A percentile compares a stretch with the other conserved stretches of the same genome.
Conservation (phyloP, 2,329 filamentous ascomycete species). For the Ophiosphaerella korrae region DNA sequence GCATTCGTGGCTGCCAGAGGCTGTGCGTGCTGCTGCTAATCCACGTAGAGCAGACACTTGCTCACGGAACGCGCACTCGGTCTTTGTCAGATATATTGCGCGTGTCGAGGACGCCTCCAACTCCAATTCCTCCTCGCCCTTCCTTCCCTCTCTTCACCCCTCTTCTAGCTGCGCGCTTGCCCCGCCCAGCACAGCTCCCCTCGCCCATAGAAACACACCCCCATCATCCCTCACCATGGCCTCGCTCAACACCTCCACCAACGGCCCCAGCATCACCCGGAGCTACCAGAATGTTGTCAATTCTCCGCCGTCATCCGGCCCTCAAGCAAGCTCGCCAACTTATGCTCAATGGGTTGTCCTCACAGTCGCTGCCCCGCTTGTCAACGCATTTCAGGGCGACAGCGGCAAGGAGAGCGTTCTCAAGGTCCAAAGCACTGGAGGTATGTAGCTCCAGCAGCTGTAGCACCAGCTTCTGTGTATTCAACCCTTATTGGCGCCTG, state of each 20-base stretch:
- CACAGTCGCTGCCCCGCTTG: constrained; percentile 86
- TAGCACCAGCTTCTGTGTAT: background rate
- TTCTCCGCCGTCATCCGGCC: constrained; percentile 60
- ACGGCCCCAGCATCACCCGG: constrained; percentile 59
- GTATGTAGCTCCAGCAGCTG: constrained; percentile 53
- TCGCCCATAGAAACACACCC: background rate
- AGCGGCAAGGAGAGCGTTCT: constrained; percentile 89
- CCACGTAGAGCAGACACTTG: constrained; percentile 2
- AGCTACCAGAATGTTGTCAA: constrained; percentile 71
- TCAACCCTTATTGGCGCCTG: background rate
- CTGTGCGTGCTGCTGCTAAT: constrained; percentile 9
- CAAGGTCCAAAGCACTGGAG: constrained; percentile 91
- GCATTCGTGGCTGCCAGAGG: constrained; percentile 8
- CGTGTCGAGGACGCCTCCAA: background rate
- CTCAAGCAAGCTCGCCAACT: constrained; percentile 72
- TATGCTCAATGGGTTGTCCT: constrained; percentile 94
- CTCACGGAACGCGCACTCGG: constrained; percentile 11
- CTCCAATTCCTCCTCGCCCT: constrained; percentile 5
- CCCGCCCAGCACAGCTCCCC: constrained; percentile 9
- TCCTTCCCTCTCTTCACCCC: constrained; percentile 1
- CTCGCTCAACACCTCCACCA: constrained; percentile 61
- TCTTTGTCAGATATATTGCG: constrained; percentile 9
- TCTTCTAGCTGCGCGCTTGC: background rate
- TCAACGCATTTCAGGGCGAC: constrained; percentile 89
- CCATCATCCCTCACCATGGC: constrained; percentile 69